Conservation (phyloP, 345 rosid genomes). For the Eutrema japonicum region DNA sequence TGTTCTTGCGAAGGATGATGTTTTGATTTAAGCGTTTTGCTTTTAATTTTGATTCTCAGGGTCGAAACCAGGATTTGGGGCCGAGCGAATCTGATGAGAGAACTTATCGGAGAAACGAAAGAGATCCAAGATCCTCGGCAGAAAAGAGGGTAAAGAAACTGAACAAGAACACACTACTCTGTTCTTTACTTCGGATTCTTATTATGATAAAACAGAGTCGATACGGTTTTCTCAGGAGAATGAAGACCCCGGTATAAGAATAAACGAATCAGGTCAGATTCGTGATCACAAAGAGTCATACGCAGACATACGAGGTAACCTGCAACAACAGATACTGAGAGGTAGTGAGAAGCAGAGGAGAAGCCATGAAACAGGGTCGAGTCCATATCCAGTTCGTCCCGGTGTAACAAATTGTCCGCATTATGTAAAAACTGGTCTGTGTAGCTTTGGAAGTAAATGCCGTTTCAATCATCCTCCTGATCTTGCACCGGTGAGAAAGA, state of each 20-base stretch:
- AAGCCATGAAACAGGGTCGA: neutral
- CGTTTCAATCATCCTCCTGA: neutral
- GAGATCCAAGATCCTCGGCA: neutral
- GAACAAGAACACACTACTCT: neutral
- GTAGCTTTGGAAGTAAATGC: neutral
- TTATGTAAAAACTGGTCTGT: neutral
- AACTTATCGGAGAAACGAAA: neutral
- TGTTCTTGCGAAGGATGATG: conserved; percentile 1
- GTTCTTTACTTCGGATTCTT: neutral
- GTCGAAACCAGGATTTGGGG: neutral
- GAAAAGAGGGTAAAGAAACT: conserved; percentile 13
- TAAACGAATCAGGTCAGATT: neutral
- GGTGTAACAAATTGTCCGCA: neutral
- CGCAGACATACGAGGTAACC: neutral
- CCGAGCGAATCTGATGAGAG: neutral
- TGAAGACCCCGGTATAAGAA: neutral
- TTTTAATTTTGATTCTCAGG: neutral
- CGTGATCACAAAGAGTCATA: neutral
- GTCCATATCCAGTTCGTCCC: neutral
- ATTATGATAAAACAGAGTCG: neutral
- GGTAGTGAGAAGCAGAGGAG: neutral
- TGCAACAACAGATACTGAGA: neutral
- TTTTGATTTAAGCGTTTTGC: neutral
- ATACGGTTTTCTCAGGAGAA: neutral
- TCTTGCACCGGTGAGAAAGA: conserved; percentile 11